Evolutionary conservation across 2,329 filamentous ascomycete species (phyloP), one percentile per base, ranked within the genome.

Genomic region (Ophiostoma tasmaniense): DNA sequence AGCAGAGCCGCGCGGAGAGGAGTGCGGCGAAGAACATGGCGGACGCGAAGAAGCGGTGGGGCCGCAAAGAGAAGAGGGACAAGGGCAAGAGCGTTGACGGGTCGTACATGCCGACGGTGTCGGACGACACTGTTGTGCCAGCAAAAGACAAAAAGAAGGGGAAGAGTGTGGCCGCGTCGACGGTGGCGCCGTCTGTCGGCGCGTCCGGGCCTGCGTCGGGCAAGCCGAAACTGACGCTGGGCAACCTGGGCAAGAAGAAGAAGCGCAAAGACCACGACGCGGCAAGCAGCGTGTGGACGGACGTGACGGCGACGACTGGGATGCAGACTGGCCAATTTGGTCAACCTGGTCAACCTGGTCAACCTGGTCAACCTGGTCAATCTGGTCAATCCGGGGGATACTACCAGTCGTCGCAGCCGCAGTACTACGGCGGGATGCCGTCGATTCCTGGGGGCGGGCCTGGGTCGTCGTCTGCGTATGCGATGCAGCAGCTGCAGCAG

Each of bases 21-120:
- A 87, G 85, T 69, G 86, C 86, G 6, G 82, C 85, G 11, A 87
- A 85, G 77, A 89, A 89, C 72, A 85, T 89, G 35, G 81, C 83
- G 22, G 86, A 88, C 71, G 86, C 86, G 1, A 86, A 83, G 77
- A 82, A 81, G 73, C 81, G 80, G 0, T 89, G 86, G 70, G 77
- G 79, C 42, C 77, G 80, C 71, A 79, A 76, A 71, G 82, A 79
- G 73, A 78, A 78, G 66, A 78, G 78, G 66, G 80, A 77, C 73
- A 78, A 78, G 10, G 83, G 67, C 7, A 68, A 17, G 14, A 14
- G 17, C 8, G 20, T 37, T 3, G 61, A 64, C 30, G 61, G 37
- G 7, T 45, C 55, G 20, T 22, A 42, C 66, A 6, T 39, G 22
- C 66, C 52, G 17, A 65, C 39, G 1, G 45, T 39, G 20, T 64